Evolutionary conservation across 106 monocot species (phyloP).

Genomic region (Narthecium ossifragum): DNA sequence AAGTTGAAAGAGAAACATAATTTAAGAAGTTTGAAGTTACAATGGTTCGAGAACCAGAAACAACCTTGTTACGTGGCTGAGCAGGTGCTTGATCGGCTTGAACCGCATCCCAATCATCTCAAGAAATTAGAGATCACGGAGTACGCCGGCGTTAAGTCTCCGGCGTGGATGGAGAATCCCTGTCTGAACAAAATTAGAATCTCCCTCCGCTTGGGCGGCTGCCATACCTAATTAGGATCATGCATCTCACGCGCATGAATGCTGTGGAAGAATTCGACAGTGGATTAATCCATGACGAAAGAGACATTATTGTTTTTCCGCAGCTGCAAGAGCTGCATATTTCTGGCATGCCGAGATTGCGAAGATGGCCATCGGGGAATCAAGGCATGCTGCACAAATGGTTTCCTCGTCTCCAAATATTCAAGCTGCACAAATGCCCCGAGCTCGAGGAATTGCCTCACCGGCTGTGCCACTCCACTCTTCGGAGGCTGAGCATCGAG

Average conservation of each 20-base stretch:
- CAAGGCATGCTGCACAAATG: too few relatives aligned
- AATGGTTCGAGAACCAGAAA: neutral
- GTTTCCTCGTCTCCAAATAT: too few relatives aligned
- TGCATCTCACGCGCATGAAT: neutral
- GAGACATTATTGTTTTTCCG: too few relatives aligned
- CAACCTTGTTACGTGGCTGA: neutral
- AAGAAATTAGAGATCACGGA: neutral
- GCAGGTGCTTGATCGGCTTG: neutral
- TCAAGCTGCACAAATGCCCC: too few relatives aligned
- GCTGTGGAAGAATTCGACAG: too few relatives aligned
- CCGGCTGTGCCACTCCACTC: too few relatives aligned
- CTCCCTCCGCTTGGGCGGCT: slow-evolving; percentile 4
- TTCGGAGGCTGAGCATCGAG: too few relatives aligned
- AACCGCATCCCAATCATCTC: neutral
- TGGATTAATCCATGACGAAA: too few relatives aligned
- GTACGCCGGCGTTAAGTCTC: neutral
- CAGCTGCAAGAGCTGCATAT: too few relatives aligned
- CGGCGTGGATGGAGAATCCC: neutral
- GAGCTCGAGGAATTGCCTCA: too few relatives aligned
- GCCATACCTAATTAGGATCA: neutral
- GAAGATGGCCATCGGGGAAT: too few relatives aligned
- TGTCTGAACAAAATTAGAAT: neutral
- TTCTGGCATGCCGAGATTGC: too few relatives aligned
- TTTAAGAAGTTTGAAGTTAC: neutral
- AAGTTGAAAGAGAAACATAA: neutral